These are phyloP conservation scores for Jimgerdemannia lactiflua DNA, from an alignment of 192 early-diverging fungal genomes.

Conservation along the genomic window DNA sequence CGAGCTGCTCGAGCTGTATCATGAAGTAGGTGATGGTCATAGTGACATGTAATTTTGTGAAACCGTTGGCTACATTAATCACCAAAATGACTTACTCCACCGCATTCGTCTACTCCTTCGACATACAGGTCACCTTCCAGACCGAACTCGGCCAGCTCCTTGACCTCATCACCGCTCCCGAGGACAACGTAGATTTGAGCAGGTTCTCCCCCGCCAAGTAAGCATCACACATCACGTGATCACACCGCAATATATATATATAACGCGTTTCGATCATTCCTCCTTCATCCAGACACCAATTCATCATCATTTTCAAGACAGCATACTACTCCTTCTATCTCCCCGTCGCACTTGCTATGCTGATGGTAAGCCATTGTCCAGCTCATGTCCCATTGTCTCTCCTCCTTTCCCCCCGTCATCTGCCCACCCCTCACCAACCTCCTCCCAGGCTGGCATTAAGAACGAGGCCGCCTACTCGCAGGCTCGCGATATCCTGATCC, in stretches of 20 bases:
- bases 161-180: conserved; percentile 98
- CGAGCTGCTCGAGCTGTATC: conserved; percentile 91
- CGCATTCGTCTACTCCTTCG: too few relatives aligned
- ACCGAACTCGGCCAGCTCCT: conserved; percentile 98
- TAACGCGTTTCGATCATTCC: background rate
- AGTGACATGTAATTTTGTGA: background rate
- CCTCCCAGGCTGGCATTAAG: conserved; percentile 66
- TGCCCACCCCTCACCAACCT: background rate
- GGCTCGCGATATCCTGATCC: conserved; percentile 84
- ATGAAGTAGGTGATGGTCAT: conserved; percentile 56
- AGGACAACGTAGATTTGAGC: conserved; percentile 88
- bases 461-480: conserved; percentile 77
- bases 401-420: background rate
- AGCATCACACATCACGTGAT: background rate
- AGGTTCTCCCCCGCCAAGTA: conserved; percentile 93
- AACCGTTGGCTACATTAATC: conserved; percentile 13
- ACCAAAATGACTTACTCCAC: too few relatives aligned
- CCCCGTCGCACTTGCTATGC: conserved; percentile 92
- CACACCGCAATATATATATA: too few relatives aligned
- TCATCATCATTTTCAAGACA: conserved; percentile 98
- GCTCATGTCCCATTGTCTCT: background rate
- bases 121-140: conserved; percentile 64
- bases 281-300: conserved; percentile 55
- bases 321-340: conserved; percentile 99
- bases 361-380: conserved; percentile 50